Base-by-base conservation (phyloP, 2,329 filamentous ascomycete genomes). In the Salinomyces thailandicus region DNA sequence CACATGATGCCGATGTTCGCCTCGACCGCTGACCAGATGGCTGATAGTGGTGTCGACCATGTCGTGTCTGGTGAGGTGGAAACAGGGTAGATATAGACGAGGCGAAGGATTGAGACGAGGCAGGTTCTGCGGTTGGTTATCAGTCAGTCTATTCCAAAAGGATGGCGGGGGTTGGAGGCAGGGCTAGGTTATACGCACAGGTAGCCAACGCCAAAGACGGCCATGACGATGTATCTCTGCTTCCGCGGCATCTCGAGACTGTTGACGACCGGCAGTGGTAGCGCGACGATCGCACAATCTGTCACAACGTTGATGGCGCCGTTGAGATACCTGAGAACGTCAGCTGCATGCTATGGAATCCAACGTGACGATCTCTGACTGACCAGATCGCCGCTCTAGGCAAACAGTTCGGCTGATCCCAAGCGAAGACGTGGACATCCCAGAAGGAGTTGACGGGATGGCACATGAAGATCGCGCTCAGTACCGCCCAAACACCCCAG, bases 381-480 rank as follows among this genome's bases (percentile, higher is more conserved):
- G 13, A 66, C 65, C 65, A 68, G 6, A 68, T 48, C 0, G 54
- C 55, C 15, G 60, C 54, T 18, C 57, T 53, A 28, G 52, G 52
- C 30, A 69, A 32, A 43, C 67, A 70, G 34, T 48, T 17, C 12
- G 48, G 37, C n/a, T 26, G 22, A 26, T 26, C 22, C 22, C 22
- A 26, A 18, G 59, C 48, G n/a, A 35, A 33, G 7, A 53, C 43
- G 12, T 33, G 38, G 5, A 48, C 46, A 22, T 61, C 47, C 65
- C 65, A 68, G 48, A 64, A 68, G 33, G 52, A 60, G 6, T 55
- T 43, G 7, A 66, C 52, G 0, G 65, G 65, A 1, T 52, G 51
- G 43, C 65, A 68, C 19, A 62, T 59, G 40, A 67, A 56, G 24
- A 60, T 56, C 5, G 55, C 57, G 18, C 53, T 60, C 29, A 62